A percentile compares a stretch with the other conserved stretches of the same genome.
These are phyloP conservation scores for Eucalyptus erythrocorys DNA, from an alignment of 345 rosid genomes.

Conservation along the genomic window DNA sequence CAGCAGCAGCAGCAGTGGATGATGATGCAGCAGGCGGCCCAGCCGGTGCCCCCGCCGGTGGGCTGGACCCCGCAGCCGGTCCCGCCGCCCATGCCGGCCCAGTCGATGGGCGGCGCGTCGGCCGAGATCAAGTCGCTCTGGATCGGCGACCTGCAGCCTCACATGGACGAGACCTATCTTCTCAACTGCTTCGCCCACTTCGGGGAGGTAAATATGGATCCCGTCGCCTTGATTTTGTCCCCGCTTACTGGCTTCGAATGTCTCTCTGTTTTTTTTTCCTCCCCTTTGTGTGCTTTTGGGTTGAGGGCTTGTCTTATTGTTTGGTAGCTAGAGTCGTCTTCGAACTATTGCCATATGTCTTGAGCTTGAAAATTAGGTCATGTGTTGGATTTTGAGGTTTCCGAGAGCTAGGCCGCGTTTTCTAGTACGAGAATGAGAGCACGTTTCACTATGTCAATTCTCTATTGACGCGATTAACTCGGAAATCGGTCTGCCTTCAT, in stretches of 20 bases:
- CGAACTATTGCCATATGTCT: not conserved
- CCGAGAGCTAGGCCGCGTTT: not conserved
- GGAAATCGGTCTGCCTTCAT: not conserved
- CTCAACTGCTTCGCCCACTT: slow-evolving; percentile 33
- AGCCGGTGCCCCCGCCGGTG: slow-evolving; percentile 64
- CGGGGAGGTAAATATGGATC: slow-evolving; percentile 42
- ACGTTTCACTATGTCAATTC: not conserved
- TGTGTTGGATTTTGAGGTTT: not conserved
- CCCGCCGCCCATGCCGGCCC: slow-evolving; percentile 38
- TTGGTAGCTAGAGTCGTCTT: not conserved
- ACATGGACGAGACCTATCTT: slow-evolving; percentile 94
- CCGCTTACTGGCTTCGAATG: not conserved
- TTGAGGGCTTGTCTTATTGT: not conserved
- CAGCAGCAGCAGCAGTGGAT: slow-evolving; percentile 34
- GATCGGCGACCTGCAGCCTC: slow-evolving; percentile 88
- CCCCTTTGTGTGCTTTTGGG: not conserved
- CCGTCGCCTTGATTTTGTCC: not conserved
- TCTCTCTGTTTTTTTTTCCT: too few species aligned
- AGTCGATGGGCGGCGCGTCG: not conserved
- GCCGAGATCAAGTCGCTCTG: slow-evolving; percentile 41
- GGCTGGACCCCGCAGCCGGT: slow-evolving; percentile 76
- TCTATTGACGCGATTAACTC: not conserved
- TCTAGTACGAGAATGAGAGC: not conserved
- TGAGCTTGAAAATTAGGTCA: not conserved
- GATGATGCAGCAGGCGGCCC: slow-evolving; percentile 16